Percentiles rank a stretch among this genome's conserved stretches.
Conservation (phyloP, 768 basidiomycete genomes). For the Mrakia frigida region DNA sequence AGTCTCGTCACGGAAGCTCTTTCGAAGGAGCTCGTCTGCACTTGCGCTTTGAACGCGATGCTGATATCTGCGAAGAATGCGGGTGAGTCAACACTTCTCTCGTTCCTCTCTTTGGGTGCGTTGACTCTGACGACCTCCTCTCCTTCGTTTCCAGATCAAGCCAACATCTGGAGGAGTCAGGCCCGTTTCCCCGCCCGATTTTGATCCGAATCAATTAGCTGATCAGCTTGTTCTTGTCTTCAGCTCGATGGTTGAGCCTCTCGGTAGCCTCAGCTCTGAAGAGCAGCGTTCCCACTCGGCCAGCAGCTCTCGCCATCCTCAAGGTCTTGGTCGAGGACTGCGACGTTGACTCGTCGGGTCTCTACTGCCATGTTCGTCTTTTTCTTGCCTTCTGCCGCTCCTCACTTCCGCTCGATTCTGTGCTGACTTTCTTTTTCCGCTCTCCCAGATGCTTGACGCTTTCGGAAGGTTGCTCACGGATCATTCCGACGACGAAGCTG, state of each 20-base stretch:
- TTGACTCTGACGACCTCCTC: neutral
- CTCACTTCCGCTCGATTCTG: neutral
- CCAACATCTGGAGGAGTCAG: conserved; percentile 16
- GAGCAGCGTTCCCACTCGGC: neutral
- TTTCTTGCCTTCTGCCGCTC: neutral
- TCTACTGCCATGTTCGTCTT: conserved; percentile 9
- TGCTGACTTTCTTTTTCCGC: neutral
- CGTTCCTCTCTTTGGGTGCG: neutral
- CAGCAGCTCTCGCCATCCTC: neutral
- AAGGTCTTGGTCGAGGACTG: conserved; percentile 2
- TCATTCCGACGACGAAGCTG: conserved; percentile 1
- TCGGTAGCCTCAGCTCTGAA: neutral
- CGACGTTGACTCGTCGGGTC: neutral
- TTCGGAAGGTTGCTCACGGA: conserved; percentile 3
- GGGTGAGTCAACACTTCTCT: neutral
- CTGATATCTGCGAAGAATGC: neutral
- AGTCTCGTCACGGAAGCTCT: neutral
- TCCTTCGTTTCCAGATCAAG: neutral
- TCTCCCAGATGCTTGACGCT: conserved; percentile 2
- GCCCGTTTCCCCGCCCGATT: too few species aligned
- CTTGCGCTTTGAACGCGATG: neutral
- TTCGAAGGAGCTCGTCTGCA: neutral
- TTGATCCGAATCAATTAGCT: neutral
- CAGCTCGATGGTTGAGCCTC: conserved; percentile 1
- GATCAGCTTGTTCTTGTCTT: too few species aligned